Evolutionary conservation across 768 basidiomycete species (phyloP).

Genomic region (Chiua virens): DNA sequence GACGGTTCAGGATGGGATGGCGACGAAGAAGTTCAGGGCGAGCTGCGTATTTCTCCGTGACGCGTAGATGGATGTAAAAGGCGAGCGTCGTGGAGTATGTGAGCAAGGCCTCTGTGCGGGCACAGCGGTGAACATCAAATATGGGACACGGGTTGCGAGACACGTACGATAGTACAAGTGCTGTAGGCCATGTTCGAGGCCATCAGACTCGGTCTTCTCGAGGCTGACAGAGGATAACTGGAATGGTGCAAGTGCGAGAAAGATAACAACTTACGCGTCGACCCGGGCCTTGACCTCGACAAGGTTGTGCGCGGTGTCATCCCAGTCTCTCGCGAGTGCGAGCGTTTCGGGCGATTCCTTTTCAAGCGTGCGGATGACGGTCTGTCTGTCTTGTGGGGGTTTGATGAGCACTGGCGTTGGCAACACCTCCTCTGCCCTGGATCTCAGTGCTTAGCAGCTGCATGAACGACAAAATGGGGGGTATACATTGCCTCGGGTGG

Average conservation of each 20-base stretch:
- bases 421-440: slow-evolving; percentile 16
- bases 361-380: slow-evolving; percentile 65
- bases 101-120: slow-evolving; percentile 71
- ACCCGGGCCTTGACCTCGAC: slow-evolving; percentile 53
- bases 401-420: slow-evolving; percentile 10
- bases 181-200: slow-evolving; percentile 65
- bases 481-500: slow-evolving; percentile 31
- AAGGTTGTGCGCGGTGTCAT: slow-evolving; percentile 59
- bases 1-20: slow-evolving; percentile 72
- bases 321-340: slow-evolving; percentile 83
- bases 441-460: slow-evolving; percentile 6
- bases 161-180: slow-evolving; percentile 88
- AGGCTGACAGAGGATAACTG: slow-evolving; percentile 38
- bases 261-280: slow-evolving; percentile 44
- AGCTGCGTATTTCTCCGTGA: slow-evolving; percentile 61
- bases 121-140: background rate
- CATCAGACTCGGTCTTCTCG: slow-evolving; percentile 46
- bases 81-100: slow-evolving; percentile 90
- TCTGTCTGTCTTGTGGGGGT: slow-evolving; percentile 55
- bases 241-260: background rate
- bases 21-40: slow-evolving; percentile 61
- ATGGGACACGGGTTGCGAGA: background rate
- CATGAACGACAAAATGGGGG: background rate
- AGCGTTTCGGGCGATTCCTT: slow-evolving; percentile 76
- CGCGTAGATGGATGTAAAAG: slow-evolving; percentile 88